Conservation (phyloP, 192 early-diverging fungal genomes). For the Linnemannia exigua region DNA sequence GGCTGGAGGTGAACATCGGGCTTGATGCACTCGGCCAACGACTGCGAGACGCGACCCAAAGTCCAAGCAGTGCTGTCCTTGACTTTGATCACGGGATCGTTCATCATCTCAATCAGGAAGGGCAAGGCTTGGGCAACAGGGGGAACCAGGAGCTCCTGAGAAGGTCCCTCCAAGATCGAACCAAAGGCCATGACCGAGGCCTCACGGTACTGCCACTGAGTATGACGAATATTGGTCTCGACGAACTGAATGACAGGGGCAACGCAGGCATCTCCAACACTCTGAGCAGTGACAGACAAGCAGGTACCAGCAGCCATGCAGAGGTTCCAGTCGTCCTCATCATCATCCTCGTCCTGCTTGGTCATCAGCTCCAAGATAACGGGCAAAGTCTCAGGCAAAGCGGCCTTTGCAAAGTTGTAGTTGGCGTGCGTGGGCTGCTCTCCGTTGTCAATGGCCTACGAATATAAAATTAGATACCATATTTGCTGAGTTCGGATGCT, state of each 20-base stretch:
- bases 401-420: conserved; percentile 85
- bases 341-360: conserved; percentile 97
- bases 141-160: conserved; percentile 69
- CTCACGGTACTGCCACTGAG: conserved; percentile 95
- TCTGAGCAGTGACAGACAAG: conserved; percentile 87
- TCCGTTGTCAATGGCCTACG: conserved; percentile 63
- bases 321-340: conserved; percentile 99
- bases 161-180: conserved; percentile 96
- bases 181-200: conserved; percentile 99
- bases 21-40: conserved; percentile 81
- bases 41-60: conserved; percentile 94
- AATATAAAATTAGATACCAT: not conserved
- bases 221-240: conserved; percentile 83
- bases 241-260: conserved; percentile 91
- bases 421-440: conserved; percentile 64
- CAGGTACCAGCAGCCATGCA: conserved; percentile 99
- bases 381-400: conserved; percentile 86
- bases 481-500: not conserved
- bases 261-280: conserved; percentile 87
- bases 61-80: conserved; percentile 99
- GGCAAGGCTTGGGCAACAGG: conserved; percentile 90
- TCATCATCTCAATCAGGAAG: conserved; percentile 89
- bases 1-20: conserved; percentile 78
- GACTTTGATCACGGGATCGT: conserved; percentile 88
- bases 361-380: conserved; percentile 92